These are phyloP conservation scores for Mycena crocata DNA, from an alignment of 768 basidiomycete species.

Conservation along the genomic window DNA sequence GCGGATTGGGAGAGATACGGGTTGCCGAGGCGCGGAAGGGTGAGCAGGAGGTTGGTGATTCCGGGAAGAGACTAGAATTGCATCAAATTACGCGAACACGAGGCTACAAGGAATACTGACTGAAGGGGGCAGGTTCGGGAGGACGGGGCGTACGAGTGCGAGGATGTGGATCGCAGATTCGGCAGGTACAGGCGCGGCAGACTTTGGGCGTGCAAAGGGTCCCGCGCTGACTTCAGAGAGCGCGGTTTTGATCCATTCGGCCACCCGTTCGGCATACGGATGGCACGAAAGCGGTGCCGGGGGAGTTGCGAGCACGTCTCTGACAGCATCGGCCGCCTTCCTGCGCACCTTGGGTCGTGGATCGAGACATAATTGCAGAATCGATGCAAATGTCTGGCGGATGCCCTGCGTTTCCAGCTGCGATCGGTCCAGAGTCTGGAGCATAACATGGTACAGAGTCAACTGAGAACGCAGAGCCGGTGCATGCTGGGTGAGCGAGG, in stretches of 20 bases:
- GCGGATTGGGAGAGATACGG: constrained; percentile 90
- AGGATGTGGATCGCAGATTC: constrained; percentile 86
- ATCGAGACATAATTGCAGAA: constrained; percentile 88
- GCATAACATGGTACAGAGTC: constrained; percentile 75
- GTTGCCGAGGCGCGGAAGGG: constrained; percentile 88
- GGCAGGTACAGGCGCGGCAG: constrained; percentile 63
- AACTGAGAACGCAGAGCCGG: constrained; percentile 90
- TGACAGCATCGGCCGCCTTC: constrained; percentile 88
- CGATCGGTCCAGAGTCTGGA: constrained; percentile 76
- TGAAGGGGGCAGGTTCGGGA: constrained; percentile 70
- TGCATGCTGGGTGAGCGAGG: constrained; percentile 69
- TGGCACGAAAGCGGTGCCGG: constrained; percentile 83
- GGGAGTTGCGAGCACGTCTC: constrained; percentile 79
- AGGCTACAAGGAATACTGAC: constrained; percentile 62
- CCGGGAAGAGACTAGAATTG: constrained; percentile 71
- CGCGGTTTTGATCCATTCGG: constrained; percentile 80
- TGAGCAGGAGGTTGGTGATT: constrained; percentile 78
- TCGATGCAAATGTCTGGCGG: constrained; percentile 86
- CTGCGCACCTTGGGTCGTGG: constrained; percentile 94
- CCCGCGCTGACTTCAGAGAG: constrained; percentile 74
- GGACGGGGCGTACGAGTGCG: constrained; percentile 73
- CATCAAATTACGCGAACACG: constrained; percentile 17
- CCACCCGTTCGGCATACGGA: constrained; percentile 86
- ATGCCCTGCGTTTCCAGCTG: constrained; percentile 76
- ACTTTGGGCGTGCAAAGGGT: constrained; percentile 70